phyloP scores from a whole-genome alignment of 2,329 filamentous ascomycete genomes.

The Chaetomium olivaceum region DNA sequence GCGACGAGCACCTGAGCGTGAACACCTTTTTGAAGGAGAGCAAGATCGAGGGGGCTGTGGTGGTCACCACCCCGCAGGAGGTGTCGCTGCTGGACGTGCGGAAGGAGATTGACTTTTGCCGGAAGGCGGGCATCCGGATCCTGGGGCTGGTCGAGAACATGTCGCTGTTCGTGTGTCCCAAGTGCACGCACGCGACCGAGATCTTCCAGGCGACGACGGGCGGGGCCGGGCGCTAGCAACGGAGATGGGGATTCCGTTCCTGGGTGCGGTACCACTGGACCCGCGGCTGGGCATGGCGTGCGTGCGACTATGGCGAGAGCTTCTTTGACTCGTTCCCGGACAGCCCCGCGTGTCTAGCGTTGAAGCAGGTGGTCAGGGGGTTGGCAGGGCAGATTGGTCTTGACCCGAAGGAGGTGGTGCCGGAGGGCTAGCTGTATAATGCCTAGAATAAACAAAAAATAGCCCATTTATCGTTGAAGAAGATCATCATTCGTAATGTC shows the following conservation, averaged over 20 bases:
- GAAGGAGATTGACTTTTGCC: constrained; percentile 97
- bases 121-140: constrained; percentile 86
- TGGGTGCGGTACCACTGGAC: constrained; percentile 88
- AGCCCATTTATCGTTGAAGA: not conserved
- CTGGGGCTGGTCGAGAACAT: constrained; percentile 96
- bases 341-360: constrained; percentile 81
- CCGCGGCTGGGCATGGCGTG: constrained; percentile 94
- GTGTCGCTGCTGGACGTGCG: constrained; percentile 88
- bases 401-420: constrained; percentile 55
- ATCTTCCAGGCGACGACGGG: constrained; percentile 93
- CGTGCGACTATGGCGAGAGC: constrained; percentile 96
- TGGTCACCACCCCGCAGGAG: constrained; percentile 95
- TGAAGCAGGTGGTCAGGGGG: constrained; percentile 75
- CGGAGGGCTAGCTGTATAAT: constrained; percentile 39
- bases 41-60: constrained; percentile 87
- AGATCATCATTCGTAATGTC: constrained; percentile 5
- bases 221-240: constrained; percentile 73
- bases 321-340: constrained; percentile 94
- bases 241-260: constrained; percentile 84
- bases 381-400: constrained; percentile 67
- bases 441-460: not conserved
- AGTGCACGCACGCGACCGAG: constrained; percentile 76
- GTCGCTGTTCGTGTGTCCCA: constrained; percentile 94
- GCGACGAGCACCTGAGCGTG: constrained; percentile 91
- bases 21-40: constrained; percentile 89